These are phyloP conservation scores for Citrus glauca DNA, from an alignment of 345 rosid species.

Conservation along the genomic window DNA sequence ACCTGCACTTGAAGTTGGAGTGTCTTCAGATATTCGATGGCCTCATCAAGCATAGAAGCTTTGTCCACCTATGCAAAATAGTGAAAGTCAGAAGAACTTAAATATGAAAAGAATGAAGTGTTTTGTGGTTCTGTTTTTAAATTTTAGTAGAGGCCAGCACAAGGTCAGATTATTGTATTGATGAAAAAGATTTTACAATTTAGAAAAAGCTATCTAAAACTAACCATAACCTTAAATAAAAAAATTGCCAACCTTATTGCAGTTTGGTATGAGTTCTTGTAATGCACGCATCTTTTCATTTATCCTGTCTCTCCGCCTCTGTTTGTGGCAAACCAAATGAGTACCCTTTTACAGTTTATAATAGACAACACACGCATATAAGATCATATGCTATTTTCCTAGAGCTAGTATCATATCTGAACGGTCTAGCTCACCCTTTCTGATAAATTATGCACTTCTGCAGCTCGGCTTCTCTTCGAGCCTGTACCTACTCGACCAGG, in stretches of 20 bases:
- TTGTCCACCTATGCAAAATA: conserved; percentile 65
- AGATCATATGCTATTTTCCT: background rate
- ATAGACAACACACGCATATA: conserved; percentile 10
- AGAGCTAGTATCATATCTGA: background rate
- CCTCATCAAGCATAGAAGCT: conserved; percentile 98
- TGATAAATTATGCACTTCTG: conserved; percentile 92
- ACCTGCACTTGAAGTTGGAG: conserved; percentile 95
- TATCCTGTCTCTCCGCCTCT: conserved; percentile 91
- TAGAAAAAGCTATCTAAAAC: background rate
- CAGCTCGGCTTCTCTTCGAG: conserved; percentile 83
- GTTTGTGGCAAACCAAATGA: conserved; percentile 23
- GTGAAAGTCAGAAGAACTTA: conserved; percentile 14
- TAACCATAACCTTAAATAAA: background rate
- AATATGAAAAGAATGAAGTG: conserved; percentile 1
- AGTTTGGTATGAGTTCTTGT: conserved; percentile 93
- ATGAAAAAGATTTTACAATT: background rate
- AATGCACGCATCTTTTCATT: conserved; percentile 93
- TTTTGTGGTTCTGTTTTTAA: conserved; percentile 1
- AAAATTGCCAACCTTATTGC: conserved; percentile 59
- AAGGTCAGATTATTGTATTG: background rate
- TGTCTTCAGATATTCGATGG: conserved; percentile 81
- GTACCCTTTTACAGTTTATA: conserved; percentile 8
- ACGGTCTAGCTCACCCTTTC: conserved; percentile 72
- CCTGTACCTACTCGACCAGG: conserved; percentile 43
- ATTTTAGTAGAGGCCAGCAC: background rate